Conservation (phyloP, 805 yeast species). For the Wickerhamiella siamensis region DNA sequence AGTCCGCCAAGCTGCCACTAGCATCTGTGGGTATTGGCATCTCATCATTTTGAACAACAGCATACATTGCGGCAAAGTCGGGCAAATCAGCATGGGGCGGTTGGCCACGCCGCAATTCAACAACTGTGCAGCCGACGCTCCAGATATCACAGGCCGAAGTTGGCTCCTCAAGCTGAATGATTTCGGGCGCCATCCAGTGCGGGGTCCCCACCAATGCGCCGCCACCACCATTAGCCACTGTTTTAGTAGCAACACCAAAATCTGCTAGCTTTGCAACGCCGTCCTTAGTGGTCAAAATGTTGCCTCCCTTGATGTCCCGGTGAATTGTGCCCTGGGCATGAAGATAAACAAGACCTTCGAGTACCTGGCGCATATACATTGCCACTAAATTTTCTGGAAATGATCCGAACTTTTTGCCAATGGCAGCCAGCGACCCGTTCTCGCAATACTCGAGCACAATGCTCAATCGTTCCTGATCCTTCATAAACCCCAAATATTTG, state of each 20-base stretch:
- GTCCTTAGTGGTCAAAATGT: conserved; percentile 44
- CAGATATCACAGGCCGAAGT: conserved; percentile 69
- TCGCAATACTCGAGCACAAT: conserved; percentile 49
- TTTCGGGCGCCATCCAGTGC: conserved; percentile 98
- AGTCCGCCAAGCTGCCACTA: conserved; percentile 35
- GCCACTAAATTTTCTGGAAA: conserved; percentile 42
- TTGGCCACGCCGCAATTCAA: conserved; percentile 69
- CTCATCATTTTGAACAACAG: conserved; percentile 56
- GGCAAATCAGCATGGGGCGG: conserved; percentile 76
- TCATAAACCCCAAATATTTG: conserved; percentile 52
- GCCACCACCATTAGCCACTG: conserved; percentile 16
- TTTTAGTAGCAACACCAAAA: conserved; percentile 58
- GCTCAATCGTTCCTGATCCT: conserved; percentile 37
- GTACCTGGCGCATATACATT: conserved; percentile 37
- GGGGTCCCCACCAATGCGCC: conserved; percentile 64
- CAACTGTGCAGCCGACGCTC: conserved; percentile 91
- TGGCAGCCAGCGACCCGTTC: conserved; percentile 49
- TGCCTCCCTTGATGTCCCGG: conserved; percentile 66
- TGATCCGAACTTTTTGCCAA: conserved; percentile 37
- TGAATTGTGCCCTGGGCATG: conserved; percentile 66
- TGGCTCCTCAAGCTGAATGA: conserved; percentile 58
- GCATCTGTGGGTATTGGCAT: conserved; percentile 40
- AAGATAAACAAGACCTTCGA: conserved; percentile 47
- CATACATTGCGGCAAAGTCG: conserved; percentile 69
- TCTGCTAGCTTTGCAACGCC: conserved; percentile 62